Percentiles rank a stretch among this genome's conserved stretches.
Conservation (phyloP, 768 basidiomycete genomes). For the Artomyces pyxidatus region DNA sequence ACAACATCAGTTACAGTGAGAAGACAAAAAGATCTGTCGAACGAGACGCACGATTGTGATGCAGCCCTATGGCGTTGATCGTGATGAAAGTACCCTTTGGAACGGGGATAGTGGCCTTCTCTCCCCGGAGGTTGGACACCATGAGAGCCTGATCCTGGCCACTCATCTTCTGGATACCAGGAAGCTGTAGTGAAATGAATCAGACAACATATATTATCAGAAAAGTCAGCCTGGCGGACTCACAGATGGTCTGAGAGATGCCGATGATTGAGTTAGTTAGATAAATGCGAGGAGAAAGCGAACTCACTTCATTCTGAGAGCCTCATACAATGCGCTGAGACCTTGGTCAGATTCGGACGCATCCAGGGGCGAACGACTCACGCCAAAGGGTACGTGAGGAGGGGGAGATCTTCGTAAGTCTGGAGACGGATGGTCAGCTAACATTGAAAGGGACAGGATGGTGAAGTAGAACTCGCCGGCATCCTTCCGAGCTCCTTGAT, state of each 20-base stretch:
- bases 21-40: background rate
- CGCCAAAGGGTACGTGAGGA: slow-evolving; percentile 15
- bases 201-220: slow-evolving; percentile 8
- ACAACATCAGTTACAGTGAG: background rate
- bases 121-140: slow-evolving; percentile 37
- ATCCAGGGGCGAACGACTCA: background rate
- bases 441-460: background rate
- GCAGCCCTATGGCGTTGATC: slow-evolving; percentile 33
- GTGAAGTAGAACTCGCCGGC: background rate
- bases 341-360: background rate
- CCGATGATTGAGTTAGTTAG: background rate
- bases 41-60: slow-evolving; percentile 39
- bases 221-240: no score
- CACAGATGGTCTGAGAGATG: background rate
- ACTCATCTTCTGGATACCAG: slow-evolving; percentile 35
- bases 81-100: slow-evolving; percentile 33
- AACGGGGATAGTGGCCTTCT: slow-evolving; percentile 37
- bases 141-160: slow-evolving; percentile 39
- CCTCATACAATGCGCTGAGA: slow-evolving; percentile 43
- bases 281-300: background rate
- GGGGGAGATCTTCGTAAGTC: slow-evolving; percentile 6
- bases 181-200: no score
- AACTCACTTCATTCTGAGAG: slow-evolving; percentile 29
- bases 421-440: background rate
- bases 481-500: slow-evolving; percentile 20